These are phyloP conservation scores for Posidonia oceanica DNA, from an alignment of 116 monocot genomes.

Conservation along the genomic window DNA sequence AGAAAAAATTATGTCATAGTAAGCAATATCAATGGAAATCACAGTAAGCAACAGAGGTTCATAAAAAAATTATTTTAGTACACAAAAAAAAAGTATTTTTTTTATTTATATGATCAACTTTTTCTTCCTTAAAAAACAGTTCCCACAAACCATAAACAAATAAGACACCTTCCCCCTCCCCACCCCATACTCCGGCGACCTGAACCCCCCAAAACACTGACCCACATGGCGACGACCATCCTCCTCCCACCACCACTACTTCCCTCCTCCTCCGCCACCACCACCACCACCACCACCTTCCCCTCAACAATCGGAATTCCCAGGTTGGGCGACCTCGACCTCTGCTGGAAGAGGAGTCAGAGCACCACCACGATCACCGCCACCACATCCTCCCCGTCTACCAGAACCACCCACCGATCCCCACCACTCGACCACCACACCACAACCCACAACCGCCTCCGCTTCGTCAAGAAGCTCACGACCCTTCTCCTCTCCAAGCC, in stretches of 20 bases:
- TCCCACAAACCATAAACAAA: too few species aligned
- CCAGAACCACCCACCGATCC: slow-evolving; percentile 28
- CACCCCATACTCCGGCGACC: too few species aligned
- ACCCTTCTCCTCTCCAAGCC: slow-evolving; percentile 88
- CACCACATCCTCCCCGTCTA: not conserved
- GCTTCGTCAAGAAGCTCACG: slow-evolving; percentile 66
- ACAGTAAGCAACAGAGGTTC: too few species aligned
- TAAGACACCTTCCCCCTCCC: too few species aligned
- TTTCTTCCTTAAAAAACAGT: too few species aligned
- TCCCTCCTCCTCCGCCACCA: not conserved
- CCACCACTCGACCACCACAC: slow-evolving; percentile 58
- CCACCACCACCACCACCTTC: slow-evolving; percentile 1
- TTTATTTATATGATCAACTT: too few species aligned
- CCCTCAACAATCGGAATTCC: not conserved
- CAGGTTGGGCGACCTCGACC: not conserved
- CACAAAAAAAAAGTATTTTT: too few species aligned
- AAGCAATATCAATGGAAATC: too few species aligned
- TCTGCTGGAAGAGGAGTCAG: not conserved
- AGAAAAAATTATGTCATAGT: too few species aligned
- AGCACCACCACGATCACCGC: slow-evolving; percentile 8
- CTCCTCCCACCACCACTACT: not conserved
- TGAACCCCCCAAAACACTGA: too few species aligned
- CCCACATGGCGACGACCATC: slow-evolving; percentile 1
- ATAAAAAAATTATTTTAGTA: too few species aligned
- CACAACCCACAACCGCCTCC: slow-evolving; percentile 38